Base-by-base conservation (phyloP, 2,329 filamentous ascomycete genomes). In the Capronia americana region DNA sequence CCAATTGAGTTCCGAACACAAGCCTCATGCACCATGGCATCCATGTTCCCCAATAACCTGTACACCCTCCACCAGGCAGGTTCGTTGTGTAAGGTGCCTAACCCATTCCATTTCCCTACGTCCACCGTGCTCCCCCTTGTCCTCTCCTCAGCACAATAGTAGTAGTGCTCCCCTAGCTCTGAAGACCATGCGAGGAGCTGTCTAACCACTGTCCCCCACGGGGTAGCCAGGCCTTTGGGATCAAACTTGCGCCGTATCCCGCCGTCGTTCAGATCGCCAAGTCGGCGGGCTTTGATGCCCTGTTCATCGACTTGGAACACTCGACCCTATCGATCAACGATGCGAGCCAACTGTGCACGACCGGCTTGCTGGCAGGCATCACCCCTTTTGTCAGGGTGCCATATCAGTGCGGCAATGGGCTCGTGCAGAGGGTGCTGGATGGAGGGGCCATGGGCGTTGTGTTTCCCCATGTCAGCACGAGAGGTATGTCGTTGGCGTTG, bases 301-400 rank as follows among this genome's bases (percentile, higher is more conserved):
- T 80, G 0, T 80, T 80, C 69, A 79, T 80, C 64, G 79, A 80
- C 41, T 70, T 80, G 6, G 78, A 80, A 67, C 78, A 80, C 54
- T 75, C 75, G 4, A 70, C 69, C 2, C 66, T 80, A 3, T 76
- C 76, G 0, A 57, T 78, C 3, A 69, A 72, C 20, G 73, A 78
- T 26, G 73, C 74, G 1, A 74, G 73, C 63, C 71, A 73, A 17
- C 68, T 78, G 1, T 77, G 75, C 63, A 71, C 66, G 3, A 70
- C 73, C 0, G 76, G 71, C 0, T 66, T 77, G 6, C 63, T 67
- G n/a, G 70, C 64, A 1, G 76, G 75, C 32, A 63, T 66, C 51
- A 68, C 68, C 6, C 68, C 68, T 8, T 68, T 70, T 23, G 66
- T 70, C 12, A 30, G 68, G 11, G 68, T 70, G 12, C 68, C 68